Conservation (phyloP, 331 rosid genomes). For the Arachis monticola region DNA sequence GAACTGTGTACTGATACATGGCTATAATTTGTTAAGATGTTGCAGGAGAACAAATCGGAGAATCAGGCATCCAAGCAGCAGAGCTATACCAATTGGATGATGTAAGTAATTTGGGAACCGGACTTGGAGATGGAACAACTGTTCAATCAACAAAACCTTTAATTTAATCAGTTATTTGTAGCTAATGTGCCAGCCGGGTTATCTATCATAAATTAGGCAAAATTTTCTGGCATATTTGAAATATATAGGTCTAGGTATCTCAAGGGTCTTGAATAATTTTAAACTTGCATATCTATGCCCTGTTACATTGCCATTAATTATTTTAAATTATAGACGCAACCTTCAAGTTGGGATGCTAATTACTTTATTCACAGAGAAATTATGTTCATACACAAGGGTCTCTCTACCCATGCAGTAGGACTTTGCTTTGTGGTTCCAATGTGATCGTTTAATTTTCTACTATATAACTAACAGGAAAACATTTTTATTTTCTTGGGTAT, state of each 20-base stretch:
- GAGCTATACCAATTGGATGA: slow-evolving; percentile 42
- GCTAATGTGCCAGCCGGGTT: slow-evolving; percentile 23
- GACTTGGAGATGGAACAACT: slow-evolving; percentile 37
- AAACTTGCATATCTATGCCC: slow-evolving; percentile 28
- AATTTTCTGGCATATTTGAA: slow-evolving; percentile 33
- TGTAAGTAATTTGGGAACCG: slow-evolving; percentile 28
- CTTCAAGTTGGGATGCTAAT: not conserved
- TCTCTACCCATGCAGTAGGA: too few relatives aligned
- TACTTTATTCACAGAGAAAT: not conserved
- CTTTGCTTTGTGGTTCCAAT: too few relatives aligned
- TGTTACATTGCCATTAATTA: slow-evolving; percentile 18
- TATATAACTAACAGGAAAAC: too few relatives aligned
- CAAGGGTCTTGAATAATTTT: slow-evolving; percentile 34
- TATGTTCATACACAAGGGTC: slow-evolving; percentile 15
- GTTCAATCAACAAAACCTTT: slow-evolving; percentile 38
- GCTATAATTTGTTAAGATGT: slow-evolving; percentile 47
- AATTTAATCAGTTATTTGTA: slow-evolving; percentile 8
- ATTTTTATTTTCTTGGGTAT: too few relatives aligned
- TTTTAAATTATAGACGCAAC: slow-evolving; percentile 4
- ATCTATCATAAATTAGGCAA: slow-evolving; percentile 23
- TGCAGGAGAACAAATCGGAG: slow-evolving; percentile 63
- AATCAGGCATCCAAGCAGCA: slow-evolving; percentile 41
- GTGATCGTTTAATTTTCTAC: too few relatives aligned
- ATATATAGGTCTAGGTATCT: slow-evolving; percentile 19
- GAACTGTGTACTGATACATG: slow-evolving; percentile 31